phyloP scores from a whole-genome alignment of 2,329 filamentous ascomycete genomes.

The Exserohilum turcica region DNA sequence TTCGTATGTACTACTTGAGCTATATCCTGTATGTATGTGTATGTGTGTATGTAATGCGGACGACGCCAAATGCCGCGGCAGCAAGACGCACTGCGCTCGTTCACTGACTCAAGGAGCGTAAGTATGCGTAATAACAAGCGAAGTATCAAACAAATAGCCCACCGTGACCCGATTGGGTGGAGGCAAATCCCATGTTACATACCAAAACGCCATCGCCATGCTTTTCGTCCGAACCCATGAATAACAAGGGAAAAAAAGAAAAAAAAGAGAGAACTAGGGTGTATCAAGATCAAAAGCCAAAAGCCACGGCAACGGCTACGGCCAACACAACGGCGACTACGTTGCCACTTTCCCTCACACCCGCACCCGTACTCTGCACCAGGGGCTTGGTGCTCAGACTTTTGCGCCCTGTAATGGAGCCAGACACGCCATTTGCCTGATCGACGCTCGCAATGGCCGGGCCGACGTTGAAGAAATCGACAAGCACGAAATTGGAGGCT shows the following conservation, averaged over 20 bases:
- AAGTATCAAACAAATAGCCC: neutral
- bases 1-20: neutral
- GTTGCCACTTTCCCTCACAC: slow-evolving; percentile 23
- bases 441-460: slow-evolving; percentile 73
- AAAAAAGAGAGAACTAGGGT: neutral
- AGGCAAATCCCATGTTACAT: neutral
- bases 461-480: slow-evolving; percentile 79
- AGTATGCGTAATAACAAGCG: too few relatives aligned
- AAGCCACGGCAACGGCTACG: slow-evolving; percentile 35
- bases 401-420: slow-evolving; percentile 30
- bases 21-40: slow-evolving; percentile 1
- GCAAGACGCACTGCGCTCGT: neutral
- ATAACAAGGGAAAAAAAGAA: slow-evolving; percentile 10
- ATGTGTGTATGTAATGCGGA: neutral
- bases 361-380: slow-evolving; percentile 23
- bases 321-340: slow-evolving; percentile 39
- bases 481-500: slow-evolving; percentile 73
- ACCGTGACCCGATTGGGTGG: neutral
- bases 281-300: slow-evolving; percentile 24
- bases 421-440: slow-evolving; percentile 66
- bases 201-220: slow-evolving; percentile 12
- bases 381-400: slow-evolving; percentile 27
- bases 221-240: neutral
- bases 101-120: neutral
- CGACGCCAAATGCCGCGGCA: neutral